A percentile compares a stretch with the other conserved stretches of the same genome.
phyloP scores from a whole-genome alignment of 805 yeast genomes.

The Kregervanrija pseudodelftensis region DNA sequence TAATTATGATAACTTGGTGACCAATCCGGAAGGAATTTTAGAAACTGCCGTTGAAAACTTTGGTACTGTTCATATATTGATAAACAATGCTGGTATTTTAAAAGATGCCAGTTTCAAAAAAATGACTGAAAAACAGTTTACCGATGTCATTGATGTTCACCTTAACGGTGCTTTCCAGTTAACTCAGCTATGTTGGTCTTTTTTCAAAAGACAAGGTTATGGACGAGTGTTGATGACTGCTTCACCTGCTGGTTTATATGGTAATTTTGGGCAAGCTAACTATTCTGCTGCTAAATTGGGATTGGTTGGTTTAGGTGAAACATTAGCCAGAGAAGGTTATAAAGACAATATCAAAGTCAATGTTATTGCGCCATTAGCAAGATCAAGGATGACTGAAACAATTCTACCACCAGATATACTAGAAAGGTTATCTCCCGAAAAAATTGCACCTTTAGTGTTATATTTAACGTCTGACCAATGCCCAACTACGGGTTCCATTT shows the following conservation, averaged over 20 bases:
- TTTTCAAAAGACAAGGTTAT: slow-evolving; percentile 72
- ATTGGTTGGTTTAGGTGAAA: slow-evolving; percentile 85
- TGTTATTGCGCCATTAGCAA: slow-evolving; percentile 90
- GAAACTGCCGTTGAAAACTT: slow-evolving; percentile 79
- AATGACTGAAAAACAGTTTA: slow-evolving; percentile 76
- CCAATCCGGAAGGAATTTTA: slow-evolving; percentile 76
- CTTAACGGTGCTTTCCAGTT: slow-evolving; percentile 82
- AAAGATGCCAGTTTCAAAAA: slow-evolving; percentile 83
- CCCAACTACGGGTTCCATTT: slow-evolving; percentile 65
- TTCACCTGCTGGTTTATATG: slow-evolving; percentile 95
- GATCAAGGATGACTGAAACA: slow-evolving; percentile 92
- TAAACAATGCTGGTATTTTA: slow-evolving; percentile 93
- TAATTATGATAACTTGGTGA: slow-evolving; percentile 83
- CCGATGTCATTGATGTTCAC: slow-evolving; percentile 78
- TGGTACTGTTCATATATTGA: slow-evolving; percentile 81
- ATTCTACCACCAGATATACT: slow-evolving; percentile 80
- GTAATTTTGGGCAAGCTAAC: slow-evolving; percentile 95
- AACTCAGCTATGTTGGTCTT: slow-evolving; percentile 88
- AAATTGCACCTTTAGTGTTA: slow-evolving; percentile 86
- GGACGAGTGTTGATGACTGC: slow-evolving; percentile 93
- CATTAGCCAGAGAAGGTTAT: slow-evolving; percentile 89
- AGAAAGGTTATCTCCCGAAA: slow-evolving; percentile 75
- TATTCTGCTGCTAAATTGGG: slow-evolving; percentile 92
- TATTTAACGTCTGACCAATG: slow-evolving; percentile 64
- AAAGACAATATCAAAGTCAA: slow-evolving; percentile 79